phyloP scores from a whole-genome alignment of 2,329 filamentous ascomycete genomes.

The Colletotrichum sojae region DNA sequence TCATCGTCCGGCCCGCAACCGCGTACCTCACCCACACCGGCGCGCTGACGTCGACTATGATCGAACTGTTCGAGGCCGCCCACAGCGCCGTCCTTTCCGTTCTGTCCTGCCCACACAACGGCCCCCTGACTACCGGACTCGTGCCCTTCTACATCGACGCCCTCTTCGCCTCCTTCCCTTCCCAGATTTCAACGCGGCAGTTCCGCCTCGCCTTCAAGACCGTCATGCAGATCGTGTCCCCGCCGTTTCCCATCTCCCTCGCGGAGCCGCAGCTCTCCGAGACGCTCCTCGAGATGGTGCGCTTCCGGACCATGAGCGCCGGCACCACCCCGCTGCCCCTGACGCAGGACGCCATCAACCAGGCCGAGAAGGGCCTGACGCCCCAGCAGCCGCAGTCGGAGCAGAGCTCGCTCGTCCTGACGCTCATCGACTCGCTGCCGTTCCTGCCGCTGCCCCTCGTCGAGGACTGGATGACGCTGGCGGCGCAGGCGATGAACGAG shows the following conservation, averaged over 20 bases:
- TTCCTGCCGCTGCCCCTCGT: conserved; percentile 78
- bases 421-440: conserved; percentile 84
- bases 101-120: conserved; percentile 84
- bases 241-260: conserved; percentile 81
- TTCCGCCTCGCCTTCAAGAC: conserved; percentile 92
- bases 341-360: conserved; percentile 52
- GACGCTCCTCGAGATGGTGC: conserved; percentile 83
- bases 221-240: conserved; percentile 84
- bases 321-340: conserved; percentile 59
- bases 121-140: conserved; percentile 77
- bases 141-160: conserved; percentile 88
- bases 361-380: conserved; percentile 36
- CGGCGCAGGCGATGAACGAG: conserved; percentile 76
- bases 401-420: conserved; percentile 82
- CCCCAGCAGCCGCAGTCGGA: conserved; percentile 71
- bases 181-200: conserved; percentile 83
- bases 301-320: conserved; percentile 72
- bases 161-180: conserved; percentile 84
- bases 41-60: conserved; percentile 60
- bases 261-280: conserved; percentile 84
- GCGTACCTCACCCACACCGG: conserved; percentile 75
- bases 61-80: conserved; percentile 85
- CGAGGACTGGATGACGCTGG: conserved; percentile 84
- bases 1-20: conserved; percentile 81
- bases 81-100: conserved; percentile 87